These are phyloP conservation scores for Nicotiana benthamiana DNA, from an alignment of 257 asterid species.

Conservation along the genomic window DNA sequence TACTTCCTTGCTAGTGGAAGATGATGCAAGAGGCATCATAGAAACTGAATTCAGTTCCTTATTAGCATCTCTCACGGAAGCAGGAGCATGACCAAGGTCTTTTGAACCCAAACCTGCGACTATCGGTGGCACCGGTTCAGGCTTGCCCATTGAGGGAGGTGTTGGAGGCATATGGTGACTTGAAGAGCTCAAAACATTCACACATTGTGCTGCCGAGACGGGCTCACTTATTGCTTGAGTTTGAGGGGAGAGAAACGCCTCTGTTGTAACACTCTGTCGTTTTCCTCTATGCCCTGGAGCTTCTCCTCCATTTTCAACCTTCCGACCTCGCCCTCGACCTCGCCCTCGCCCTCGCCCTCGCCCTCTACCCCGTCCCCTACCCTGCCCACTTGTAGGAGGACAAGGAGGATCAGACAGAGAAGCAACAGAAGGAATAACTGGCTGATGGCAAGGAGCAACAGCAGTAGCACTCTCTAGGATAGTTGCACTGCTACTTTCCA, in stretches of 20 bases:
- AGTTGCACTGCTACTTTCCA: slow-evolving; percentile 29
- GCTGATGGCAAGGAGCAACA: slow-evolving; percentile 27
- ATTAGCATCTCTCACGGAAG: background rate
- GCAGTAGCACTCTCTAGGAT: slow-evolving; percentile 29
- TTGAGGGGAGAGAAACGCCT: slow-evolving; percentile 28
- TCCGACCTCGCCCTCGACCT: slow-evolving; percentile 48
- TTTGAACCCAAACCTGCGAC: slow-evolving; percentile 25
- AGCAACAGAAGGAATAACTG: slow-evolving; percentile 36
- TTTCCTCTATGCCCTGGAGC: slow-evolving; percentile 69
- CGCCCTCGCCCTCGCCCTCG: slow-evolving; percentile 55
- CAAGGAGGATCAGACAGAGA: slow-evolving; percentile 35
- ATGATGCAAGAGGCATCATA: background rate
- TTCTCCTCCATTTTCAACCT: slow-evolving; percentile 54
- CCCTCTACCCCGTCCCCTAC: slow-evolving; percentile 51
- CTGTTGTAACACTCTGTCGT: slow-evolving; percentile 33
- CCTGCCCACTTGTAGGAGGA: slow-evolving; percentile 49
- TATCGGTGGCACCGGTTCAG: slow-evolving; percentile 22
- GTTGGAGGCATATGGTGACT: slow-evolving; percentile 9
- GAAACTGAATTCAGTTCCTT: background rate
- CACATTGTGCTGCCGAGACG: slow-evolving; percentile 13
- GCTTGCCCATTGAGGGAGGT: slow-evolving; percentile 7
- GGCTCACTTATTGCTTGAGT: slow-evolving; percentile 13
- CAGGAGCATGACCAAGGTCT: background rate
- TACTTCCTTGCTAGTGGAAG: slow-evolving; percentile 1
- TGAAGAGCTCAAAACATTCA: background rate